A percentile compares a stretch with the other conserved stretches of the same genome.
These are phyloP conservation scores for Irpex sp. DNA, from an alignment of 1,284 basidiomycete genomes.

Conservation along the genomic window DNA sequence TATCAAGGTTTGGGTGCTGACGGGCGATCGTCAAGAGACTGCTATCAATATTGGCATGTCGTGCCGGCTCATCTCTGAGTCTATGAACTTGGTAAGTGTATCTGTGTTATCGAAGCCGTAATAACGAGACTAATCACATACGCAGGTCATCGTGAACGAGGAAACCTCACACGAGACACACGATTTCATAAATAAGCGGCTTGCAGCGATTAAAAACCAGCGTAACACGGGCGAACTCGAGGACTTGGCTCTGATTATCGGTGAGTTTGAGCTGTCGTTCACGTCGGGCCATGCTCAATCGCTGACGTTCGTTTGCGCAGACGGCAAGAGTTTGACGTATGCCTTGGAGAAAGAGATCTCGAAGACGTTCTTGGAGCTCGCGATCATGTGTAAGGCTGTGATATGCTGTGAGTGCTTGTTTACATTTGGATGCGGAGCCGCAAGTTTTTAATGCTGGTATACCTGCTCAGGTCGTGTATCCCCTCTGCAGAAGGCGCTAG, in stretches of 20 bases:
- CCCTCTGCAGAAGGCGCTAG: slow-evolving; percentile 94
- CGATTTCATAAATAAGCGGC: slow-evolving; percentile 83
- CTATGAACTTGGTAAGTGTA: slow-evolving; percentile 86
- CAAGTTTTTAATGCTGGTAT: neutral
- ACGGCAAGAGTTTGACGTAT: slow-evolving; percentile 91
- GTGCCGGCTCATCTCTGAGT: slow-evolving; percentile 94
- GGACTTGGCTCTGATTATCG: slow-evolving; percentile 93
- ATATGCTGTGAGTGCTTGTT: slow-evolving; percentile 75
- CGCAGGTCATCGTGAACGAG: slow-evolving; percentile 90
- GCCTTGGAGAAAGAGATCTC: slow-evolving; percentile 92
- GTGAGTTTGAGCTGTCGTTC: slow-evolving; percentile 34
- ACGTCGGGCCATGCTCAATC: neutral
- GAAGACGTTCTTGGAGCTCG: slow-evolving; percentile 89
- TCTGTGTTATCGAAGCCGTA: neutral
- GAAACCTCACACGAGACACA: slow-evolving; percentile 78
- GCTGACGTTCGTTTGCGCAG: slow-evolving; percentile 32
- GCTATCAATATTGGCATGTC: slow-evolving; percentile 99
- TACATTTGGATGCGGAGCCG: neutral
- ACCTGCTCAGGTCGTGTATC: slow-evolving; percentile 79
- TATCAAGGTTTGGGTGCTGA: slow-evolving; percentile 98
- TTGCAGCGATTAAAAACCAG: slow-evolving; percentile 91
- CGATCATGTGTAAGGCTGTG: slow-evolving; percentile 97
- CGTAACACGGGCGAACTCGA: slow-evolving; percentile 87
- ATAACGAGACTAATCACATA: neutral
- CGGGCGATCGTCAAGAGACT: slow-evolving; percentile 97